Percentiles rank a stretch among this genome's conserved stretches.
Conservation (phyloP, 108 stramenopile species). For the Stephanodiscus minutulus region DNA sequence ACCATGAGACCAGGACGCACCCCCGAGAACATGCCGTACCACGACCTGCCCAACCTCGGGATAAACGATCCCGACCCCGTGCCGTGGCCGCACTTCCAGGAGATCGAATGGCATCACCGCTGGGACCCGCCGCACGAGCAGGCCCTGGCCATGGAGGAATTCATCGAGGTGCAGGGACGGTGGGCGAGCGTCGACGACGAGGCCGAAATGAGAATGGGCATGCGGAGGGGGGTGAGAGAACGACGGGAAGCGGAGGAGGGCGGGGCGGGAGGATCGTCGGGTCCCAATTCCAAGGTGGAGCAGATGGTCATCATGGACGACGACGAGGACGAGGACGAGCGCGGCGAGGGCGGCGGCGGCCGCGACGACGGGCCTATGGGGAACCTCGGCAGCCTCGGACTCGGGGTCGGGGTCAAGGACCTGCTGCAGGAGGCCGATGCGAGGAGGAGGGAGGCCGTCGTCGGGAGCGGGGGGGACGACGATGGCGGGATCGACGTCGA, state of each 20-base stretch:
- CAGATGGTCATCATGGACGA: slow-evolving; percentile 76
- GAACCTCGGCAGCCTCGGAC: slow-evolving; percentile 63
- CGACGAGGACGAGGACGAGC: slow-evolving; percentile 67
- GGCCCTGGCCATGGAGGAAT: slow-evolving; percentile 81
- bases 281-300: not conserved
- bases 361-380: slow-evolving; percentile 45
- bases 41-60: slow-evolving; percentile 74
- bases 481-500: slow-evolving; percentile 54
- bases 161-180: slow-evolving; percentile 78
- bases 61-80: slow-evolving; percentile 84
- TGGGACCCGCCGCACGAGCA: slow-evolving; percentile 87
- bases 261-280: slow-evolving; percentile 24
- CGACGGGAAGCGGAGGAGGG: slow-evolving; percentile 71
- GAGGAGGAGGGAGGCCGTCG: slow-evolving; percentile 44
- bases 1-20: slow-evolving; percentile 90
- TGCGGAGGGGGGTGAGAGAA: slow-evolving; percentile 67
- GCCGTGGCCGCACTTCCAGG: slow-evolving; percentile 91
- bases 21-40: slow-evolving; percentile 84
- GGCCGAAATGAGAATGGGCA: slow-evolving; percentile 82
- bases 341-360: slow-evolving; percentile 72
- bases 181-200: slow-evolving; percentile 84
- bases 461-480: slow-evolving; percentile 35
- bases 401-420: slow-evolving; percentile 63
- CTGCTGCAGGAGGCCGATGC: slow-evolving; percentile 53
- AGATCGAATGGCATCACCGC: slow-evolving; percentile 88